These are phyloP conservation scores for Cyclocybe aegerita DNA, from an alignment of 768 basidiomycete genomes.

Conservation along the genomic window DNA sequence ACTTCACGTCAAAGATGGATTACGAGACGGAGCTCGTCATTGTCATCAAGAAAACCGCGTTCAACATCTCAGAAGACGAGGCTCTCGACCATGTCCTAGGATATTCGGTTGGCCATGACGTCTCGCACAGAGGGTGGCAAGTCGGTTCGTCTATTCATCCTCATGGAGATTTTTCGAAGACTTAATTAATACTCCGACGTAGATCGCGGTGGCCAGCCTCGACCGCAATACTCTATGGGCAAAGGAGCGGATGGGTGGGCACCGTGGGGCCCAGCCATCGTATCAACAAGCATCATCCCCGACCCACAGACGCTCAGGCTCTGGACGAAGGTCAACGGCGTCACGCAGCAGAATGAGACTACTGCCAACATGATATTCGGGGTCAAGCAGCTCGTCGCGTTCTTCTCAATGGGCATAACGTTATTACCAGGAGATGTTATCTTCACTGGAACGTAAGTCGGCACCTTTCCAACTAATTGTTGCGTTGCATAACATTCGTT, in stretches of 20 bases:
- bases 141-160: constrained; percentile 16
- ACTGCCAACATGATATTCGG: neutral
- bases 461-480: neutral
- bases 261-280: constrained; percentile 39
- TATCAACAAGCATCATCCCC: constrained; percentile 33
- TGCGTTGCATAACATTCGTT: neutral
- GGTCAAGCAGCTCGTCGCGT: constrained; percentile 32
- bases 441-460: neutral
- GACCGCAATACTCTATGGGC: constrained; percentile 43
- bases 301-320: constrained; percentile 40
- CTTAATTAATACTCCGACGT: neutral
- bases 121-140: constrained; percentile 44
- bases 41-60: constrained; percentile 41
- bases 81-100: constrained; percentile 42
- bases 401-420: constrained; percentile 45
- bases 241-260: constrained; percentile 44
- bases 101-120: constrained; percentile 39
- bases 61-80: constrained; percentile 40
- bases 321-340: constrained; percentile 42
- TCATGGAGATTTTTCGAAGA: neutral
- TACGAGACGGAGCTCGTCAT: constrained; percentile 43
- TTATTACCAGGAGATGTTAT: constrained; percentile 23
- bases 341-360: constrained; percentile 10
- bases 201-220: constrained; percentile 38
- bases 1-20: constrained; percentile 41